These are phyloP conservation scores for Trametes meyenii DNA, from an alignment of 768 basidiomycete species.

Conservation along the genomic window DNA sequence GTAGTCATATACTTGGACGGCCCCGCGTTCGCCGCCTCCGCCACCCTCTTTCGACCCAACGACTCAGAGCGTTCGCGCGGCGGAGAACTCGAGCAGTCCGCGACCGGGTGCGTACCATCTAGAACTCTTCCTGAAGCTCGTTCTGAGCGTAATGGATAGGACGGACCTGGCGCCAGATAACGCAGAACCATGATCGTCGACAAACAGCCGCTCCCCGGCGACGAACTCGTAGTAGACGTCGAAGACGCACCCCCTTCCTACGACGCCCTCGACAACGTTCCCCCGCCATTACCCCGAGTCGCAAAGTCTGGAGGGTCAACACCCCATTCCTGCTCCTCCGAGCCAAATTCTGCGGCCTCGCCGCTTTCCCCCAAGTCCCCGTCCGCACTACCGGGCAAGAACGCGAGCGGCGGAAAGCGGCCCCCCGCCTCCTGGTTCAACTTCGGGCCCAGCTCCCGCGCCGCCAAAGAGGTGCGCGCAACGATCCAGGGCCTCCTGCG, in stretches of 20 bases:
- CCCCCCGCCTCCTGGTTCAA: constrained; percentile 19
- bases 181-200: constrained; percentile 29
- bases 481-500: constrained; percentile 59
- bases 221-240: constrained; percentile 29
- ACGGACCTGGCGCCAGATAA: background rate
- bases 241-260: constrained; percentile 35
- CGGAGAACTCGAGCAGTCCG: too few species aligned
- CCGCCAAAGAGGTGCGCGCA: constrained; percentile 45
- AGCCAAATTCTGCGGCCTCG: background rate
- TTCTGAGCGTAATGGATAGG: too few species aligned
- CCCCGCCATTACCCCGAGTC: constrained; percentile 4
- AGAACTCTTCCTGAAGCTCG: too few species aligned
- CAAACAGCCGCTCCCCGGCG: constrained; percentile 27
- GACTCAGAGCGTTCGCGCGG: too few species aligned
- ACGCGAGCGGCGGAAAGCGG: background rate
- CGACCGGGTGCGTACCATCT: too few species aligned
- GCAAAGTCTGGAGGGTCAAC: constrained; percentile 7
- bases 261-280: constrained; percentile 18
- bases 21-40: too few species aligned
- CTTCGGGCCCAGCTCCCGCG: constrained; percentile 21
- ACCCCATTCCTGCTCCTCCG: background rate
- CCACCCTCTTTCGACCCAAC: too few species aligned
- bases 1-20: too few species aligned
- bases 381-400: background rate
- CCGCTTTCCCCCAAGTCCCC: constrained; percentile 1